Conservation (phyloP, 2,329 filamentous ascomycete species). For the Claviceps arundinis region DNA sequence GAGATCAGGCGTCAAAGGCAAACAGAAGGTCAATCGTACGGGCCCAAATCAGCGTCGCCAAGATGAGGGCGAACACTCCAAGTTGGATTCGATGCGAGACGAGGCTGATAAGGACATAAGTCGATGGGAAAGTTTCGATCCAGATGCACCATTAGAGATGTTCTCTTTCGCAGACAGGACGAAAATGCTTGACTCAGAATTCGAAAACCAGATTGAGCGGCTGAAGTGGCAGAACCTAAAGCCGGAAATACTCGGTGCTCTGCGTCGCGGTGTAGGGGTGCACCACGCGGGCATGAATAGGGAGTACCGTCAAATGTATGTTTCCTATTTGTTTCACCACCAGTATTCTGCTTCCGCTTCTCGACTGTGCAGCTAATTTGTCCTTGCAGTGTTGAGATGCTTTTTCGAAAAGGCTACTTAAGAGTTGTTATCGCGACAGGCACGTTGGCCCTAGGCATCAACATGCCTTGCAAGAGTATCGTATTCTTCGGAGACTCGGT, state of each 20-base stretch:
- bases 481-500: slow-evolving; percentile 63
- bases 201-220: slow-evolving; percentile 39
- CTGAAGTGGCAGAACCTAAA: slow-evolving; percentile 32
- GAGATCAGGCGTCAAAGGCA: slow-evolving; percentile 35
- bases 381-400: slow-evolving; percentile 45
- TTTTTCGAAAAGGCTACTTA: slow-evolving; percentile 61
- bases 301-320: slow-evolving; percentile 54
- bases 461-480: slow-evolving; percentile 74
- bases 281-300: slow-evolving; percentile 74
- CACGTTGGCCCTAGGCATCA: slow-evolving; percentile 65
- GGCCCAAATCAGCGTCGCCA: neutral
- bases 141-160: slow-evolving; percentile 44
- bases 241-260: slow-evolving; percentile 41
- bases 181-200: slow-evolving; percentile 42
- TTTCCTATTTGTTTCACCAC: slow-evolving; percentile 5
- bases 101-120: slow-evolving; percentile 4
- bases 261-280: slow-evolving; percentile 57
- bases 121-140: slow-evolving; percentile 47
- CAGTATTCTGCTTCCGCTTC: neutral
- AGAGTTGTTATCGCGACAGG: slow-evolving; percentile 62
- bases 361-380: slow-evolving; percentile 4
- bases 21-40: slow-evolving; percentile 7
- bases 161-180: slow-evolving; percentile 55
- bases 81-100: neutral
- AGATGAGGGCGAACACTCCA: neutral